phyloP scores from a whole-genome alignment of 495 filamentous ascomycete genomes.

The Annulohypoxylon stygium region DNA sequence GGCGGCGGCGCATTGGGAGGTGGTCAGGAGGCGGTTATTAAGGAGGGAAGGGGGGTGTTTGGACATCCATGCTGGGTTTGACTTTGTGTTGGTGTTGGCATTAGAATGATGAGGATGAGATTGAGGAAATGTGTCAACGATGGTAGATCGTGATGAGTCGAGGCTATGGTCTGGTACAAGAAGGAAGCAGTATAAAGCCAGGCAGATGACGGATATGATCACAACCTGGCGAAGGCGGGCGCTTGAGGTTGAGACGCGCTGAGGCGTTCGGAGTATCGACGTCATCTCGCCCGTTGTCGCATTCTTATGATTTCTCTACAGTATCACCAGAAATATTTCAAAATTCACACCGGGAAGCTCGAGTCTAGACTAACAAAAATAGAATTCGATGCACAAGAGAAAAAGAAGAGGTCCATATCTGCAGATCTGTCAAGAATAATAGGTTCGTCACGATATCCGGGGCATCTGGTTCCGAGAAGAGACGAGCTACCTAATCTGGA shows the following conservation, averaged over 20 bases:
- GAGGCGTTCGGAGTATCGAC: constrained; percentile 21
- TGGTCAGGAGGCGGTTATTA: constrained; percentile 57
- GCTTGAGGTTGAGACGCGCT: constrained; percentile 23
- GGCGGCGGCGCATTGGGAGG: constrained; percentile 55
- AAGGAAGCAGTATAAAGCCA: constrained; percentile 56
- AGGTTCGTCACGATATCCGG: constrained; percentile 26
- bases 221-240: constrained; percentile 54
- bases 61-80: not conserved
- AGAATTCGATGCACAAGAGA: not conserved
- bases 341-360: not conserved
- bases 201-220: constrained; percentile 44
- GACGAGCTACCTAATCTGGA: constrained; percentile 9
- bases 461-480: constrained; percentile 37
- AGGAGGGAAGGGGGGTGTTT: constrained; percentile 49
- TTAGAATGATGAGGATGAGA: constrained; percentile 13
- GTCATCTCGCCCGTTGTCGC: constrained; percentile 27
- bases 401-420: constrained; percentile 15
- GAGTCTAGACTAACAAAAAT: constrained; percentile 1
- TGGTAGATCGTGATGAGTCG: constrained; percentile 41
- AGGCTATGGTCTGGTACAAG: constrained; percentile 49
- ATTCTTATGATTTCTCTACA: not conserved
- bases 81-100: constrained; percentile 4
- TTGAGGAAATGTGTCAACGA: constrained; percentile 30
- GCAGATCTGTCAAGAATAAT: constrained; percentile 33
- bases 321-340: not conserved